Conservation (phyloP, 1,284 basidiomycete genomes). For the Boletus semigastroideus region DNA sequence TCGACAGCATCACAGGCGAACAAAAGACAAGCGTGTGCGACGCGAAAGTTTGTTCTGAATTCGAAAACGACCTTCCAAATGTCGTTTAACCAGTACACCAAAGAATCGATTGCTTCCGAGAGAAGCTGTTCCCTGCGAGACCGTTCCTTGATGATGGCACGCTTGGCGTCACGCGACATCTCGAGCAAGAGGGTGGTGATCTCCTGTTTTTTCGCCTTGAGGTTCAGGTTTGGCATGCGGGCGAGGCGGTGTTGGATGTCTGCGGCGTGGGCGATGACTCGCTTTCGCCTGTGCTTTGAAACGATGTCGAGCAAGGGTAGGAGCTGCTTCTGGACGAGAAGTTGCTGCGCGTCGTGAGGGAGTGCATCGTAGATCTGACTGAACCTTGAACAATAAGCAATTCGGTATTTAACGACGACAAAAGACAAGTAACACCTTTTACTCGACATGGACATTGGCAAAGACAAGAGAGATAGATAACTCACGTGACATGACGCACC, state of each 20-base stretch:
- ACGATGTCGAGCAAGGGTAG: conserved; percentile 40
- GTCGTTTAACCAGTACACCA: conserved; percentile 56
- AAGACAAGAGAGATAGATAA: no score
- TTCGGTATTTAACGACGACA: no score
- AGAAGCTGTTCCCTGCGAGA: conserved; percentile 53
- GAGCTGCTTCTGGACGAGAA: conserved; percentile 45
- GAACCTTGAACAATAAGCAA: conserved; percentile 38
- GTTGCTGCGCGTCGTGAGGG: conserved; percentile 44
- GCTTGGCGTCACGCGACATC: conserved; percentile 50
- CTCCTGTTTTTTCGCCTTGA: conserved; percentile 53
- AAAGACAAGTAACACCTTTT: no score
- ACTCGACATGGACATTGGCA: no score
- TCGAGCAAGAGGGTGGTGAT: conserved; percentile 50
- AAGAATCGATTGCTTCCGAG: conserved; percentile 50
- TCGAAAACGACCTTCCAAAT: conserved; percentile 63
- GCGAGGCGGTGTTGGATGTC: conserved; percentile 39
- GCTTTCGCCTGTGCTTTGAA: conserved; percentile 34
- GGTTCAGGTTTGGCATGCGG: conserved; percentile 47
- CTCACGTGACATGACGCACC: no score
- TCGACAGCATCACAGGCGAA: conserved; percentile 46
- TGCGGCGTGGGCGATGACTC: conserved; percentile 35
- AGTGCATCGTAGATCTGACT: conserved; percentile 40
- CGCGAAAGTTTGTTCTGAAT: conserved; percentile 47
- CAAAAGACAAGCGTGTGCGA: conserved; percentile 57
- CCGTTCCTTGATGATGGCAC: conserved; percentile 49